Evolutionary conservation across 2,329 filamentous ascomycete genomes (phyloP), one percentile per base, ranked within the genome.

Genomic region (Aspergillus quadricinctus): DNA sequence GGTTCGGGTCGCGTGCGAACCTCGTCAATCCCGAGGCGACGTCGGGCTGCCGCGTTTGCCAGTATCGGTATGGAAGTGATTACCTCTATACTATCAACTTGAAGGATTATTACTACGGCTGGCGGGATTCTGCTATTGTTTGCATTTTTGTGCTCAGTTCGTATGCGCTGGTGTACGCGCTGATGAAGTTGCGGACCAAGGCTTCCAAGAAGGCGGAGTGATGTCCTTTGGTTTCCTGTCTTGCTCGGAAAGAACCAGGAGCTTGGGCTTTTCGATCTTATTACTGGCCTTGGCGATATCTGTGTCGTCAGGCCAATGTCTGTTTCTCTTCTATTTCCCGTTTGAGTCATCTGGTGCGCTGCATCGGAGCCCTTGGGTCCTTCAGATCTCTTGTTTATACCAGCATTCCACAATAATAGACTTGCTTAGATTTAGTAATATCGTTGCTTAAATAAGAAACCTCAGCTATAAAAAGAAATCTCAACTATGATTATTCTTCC

Each of bases 61-160:
- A 83, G 58, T 89, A 83, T 66, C 72, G 71, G 1, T 71, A 65
- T 11, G 86, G 84, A 0, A 75, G 78, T 11, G 85, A 88, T 57
- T 89, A 87, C 57, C 69, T 89, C 0, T 63, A 71, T 7, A 81
- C 75, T 0, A 57, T 89, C 27, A 88, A 88, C 65, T 60, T 89
- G 8, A 77, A 77, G 2, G 78, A 83, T 2, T 83, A 87, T 61
- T 82, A 78, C 60, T 85, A 85, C 61, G 86, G 84, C 0, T 89
- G 87, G 87, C 78, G 87, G 41, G 80, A 89, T 67, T 81, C 83
- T 0, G 86, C 66, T 0, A 83, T 88, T 53, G 80, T 83, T 2
- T 80, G 78, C 1, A 69, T 83, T 1, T 86, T 87, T 61, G 79
- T 75, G 1, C 50, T 83, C 40, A 80, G 77, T 55, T 81, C 78